A percentile compares a stretch with the other conserved stretches of the same genome.
Evolutionary conservation across 164 flowering plant species (phyloP).

Genomic region (Piper betle): DNA sequence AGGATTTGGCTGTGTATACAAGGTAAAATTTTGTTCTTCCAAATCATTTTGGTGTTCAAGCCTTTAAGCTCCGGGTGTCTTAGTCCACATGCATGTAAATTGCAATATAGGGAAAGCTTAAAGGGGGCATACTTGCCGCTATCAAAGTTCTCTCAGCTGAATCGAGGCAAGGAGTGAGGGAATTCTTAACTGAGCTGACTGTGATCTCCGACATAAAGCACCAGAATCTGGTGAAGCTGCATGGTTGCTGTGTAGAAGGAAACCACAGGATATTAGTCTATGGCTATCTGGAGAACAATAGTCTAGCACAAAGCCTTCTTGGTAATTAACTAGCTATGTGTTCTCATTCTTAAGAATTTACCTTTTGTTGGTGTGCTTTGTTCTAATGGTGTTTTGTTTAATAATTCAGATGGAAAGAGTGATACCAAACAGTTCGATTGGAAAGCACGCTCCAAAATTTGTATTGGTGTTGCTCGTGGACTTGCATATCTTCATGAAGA

Average conservation of each 20-base stretch:
- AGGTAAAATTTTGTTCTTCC: conserved; percentile 32
- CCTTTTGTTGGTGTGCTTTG: neutral
- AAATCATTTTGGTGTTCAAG: no score
- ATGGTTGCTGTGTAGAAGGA: conserved; percentile 85
- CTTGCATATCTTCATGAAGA: conserved; percentile 91
- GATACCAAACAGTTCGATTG: conserved; percentile 52
- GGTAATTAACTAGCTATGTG: conserved; percentile 27
- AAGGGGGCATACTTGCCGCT: conserved; percentile 56
- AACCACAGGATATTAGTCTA: conserved; percentile 80
- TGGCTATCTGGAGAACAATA: conserved; percentile 76
- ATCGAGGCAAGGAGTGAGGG: conserved; percentile 70
- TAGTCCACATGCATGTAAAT: conserved; percentile 4
- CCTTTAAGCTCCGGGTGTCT: neutral
- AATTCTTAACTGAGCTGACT: conserved; percentile 74
- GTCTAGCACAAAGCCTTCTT: conserved; percentile 71
- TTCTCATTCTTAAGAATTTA: neutral
- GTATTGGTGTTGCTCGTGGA: conserved; percentile 75
- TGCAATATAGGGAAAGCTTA: conserved; percentile 60
- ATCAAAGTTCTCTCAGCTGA: conserved; percentile 83
- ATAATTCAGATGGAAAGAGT: conserved; percentile 39
- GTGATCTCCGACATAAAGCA: conserved; percentile 63
- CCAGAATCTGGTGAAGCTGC: conserved; percentile 70
- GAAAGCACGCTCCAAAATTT: conserved; percentile 48
- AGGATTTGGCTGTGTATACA: conserved; percentile 83
- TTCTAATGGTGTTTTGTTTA: neutral